Conservation (phyloP, 2,329 filamentous ascomycete genomes). For the Fusarium xyrophilum region DNA sequence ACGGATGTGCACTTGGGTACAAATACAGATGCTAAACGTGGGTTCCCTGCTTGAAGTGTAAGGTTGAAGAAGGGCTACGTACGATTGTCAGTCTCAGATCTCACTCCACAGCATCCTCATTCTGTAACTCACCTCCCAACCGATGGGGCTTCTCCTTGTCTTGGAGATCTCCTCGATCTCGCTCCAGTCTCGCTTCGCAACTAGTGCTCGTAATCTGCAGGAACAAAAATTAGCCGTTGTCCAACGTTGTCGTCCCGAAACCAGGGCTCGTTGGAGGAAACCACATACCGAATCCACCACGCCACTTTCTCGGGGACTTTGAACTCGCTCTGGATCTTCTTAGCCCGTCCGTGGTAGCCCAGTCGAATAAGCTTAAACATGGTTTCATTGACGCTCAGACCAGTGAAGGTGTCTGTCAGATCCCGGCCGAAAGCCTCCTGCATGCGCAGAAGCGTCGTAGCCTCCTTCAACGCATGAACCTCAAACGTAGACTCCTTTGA, state of each 20-base stretch:
- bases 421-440: conserved; percentile 90
- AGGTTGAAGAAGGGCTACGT: conserved; percentile 90
- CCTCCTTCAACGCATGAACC: conserved; percentile 78
- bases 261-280: conserved; percentile 16
- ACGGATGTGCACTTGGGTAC: conserved; percentile 84
- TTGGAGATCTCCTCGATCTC: conserved; percentile 87
- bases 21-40: conserved; percentile 81
- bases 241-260: conserved; percentile 5
- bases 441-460: conserved; percentile 78
- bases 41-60: conserved; percentile 85
- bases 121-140: conserved; percentile 79
- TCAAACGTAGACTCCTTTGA: conserved; percentile 81
- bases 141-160: conserved; percentile 86
- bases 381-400: conserved; percentile 88
- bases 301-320: conserved; percentile 89
- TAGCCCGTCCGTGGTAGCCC: conserved; percentile 83
- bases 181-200: conserved; percentile 88
- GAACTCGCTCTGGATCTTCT: conserved; percentile 90
- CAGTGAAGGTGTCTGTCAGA: conserved; percentile 76
- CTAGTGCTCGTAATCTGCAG: conserved; percentile 78
- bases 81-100: conserved; percentile 22
- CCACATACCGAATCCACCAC: conserved; percentile 76
- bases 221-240: conserved; percentile 32
- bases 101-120: background rate
- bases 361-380: conserved; percentile 85